Evolutionary conservation across 1,284 basidiomycete species (phyloP).

Genomic region (Pisolithus thermaeus): DNA sequence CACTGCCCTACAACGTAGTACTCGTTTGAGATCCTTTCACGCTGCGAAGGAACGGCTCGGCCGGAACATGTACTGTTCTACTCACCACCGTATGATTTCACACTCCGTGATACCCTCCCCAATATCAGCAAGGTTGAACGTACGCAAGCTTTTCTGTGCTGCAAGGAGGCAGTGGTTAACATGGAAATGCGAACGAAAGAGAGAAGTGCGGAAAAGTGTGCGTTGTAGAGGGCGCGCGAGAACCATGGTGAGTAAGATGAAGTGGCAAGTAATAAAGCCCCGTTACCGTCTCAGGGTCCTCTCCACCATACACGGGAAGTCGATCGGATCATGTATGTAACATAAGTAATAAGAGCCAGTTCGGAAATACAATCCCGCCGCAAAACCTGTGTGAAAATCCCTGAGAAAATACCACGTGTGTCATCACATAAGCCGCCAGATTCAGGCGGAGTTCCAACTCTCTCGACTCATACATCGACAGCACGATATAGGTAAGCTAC

Average conservation of each 20-base stretch:
- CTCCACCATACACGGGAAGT: no score
- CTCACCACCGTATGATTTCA: constrained; percentile 84
- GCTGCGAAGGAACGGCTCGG: constrained; percentile 4
- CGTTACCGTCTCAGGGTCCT: neutral
- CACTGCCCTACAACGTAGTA: constrained; percentile 44
- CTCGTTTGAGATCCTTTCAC: neutral
- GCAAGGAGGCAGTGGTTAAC: constrained; percentile 32
- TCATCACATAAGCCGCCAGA: no score
- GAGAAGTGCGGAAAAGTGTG: constrained; percentile 33
- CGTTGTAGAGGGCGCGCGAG: constrained; percentile 20
- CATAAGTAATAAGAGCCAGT: no score
- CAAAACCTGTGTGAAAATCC: no score
- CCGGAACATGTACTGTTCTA: constrained; percentile 22
- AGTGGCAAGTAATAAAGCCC: neutral
- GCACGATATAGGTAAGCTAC: no score
- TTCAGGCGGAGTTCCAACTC: no score
- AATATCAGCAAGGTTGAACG: constrained; percentile 92
- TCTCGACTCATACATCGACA: no score
- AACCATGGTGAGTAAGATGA: neutral
- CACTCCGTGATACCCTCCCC: constrained; percentile 91
- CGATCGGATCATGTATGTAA: no score
- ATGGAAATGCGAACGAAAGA: constrained; percentile 41
- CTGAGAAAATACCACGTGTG: no score
- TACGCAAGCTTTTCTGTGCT: constrained; percentile 47
- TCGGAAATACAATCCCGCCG: no score